Conservation (phyloP, 1,139 yeast species). For the Zhuliangozyma blackwelliae region DNA sequence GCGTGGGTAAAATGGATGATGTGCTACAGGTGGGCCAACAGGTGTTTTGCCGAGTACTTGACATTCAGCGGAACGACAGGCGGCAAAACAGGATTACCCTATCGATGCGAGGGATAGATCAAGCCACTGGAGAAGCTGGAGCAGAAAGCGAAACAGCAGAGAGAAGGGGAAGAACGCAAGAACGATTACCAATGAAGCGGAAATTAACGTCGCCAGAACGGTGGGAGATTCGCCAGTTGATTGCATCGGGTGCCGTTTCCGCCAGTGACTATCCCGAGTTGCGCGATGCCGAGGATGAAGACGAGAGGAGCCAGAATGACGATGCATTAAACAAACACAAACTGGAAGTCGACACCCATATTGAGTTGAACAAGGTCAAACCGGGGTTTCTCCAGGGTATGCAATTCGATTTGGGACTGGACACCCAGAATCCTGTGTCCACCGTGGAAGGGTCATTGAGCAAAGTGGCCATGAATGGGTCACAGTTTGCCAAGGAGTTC, state of each 20-base stretch:
- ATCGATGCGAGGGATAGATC: constrained; percentile 75
- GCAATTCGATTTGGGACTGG: constrained; percentile 17
- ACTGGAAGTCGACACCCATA: constrained; percentile 58
- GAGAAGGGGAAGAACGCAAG: constrained; percentile 11
- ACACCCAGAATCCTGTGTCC: constrained; percentile 50
- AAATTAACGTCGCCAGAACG: constrained; percentile 79
- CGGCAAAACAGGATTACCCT: constrained; percentile 45
- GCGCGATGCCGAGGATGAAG: constrained; percentile 16
- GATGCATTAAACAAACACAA: constrained; percentile 17
- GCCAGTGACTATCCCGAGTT: constrained; percentile 72
- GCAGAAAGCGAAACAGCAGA: constrained; percentile 30
- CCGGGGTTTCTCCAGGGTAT: constrained; percentile 72
- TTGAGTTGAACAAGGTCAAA: constrained; percentile 64
- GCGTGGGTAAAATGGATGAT: constrained; percentile 59
- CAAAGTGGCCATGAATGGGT: constrained; percentile 75
- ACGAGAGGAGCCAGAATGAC: constrained; percentile 18
- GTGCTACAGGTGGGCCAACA: constrained; percentile 52
- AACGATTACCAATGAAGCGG: constrained; percentile 20
- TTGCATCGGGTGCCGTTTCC: constrained; percentile 72
- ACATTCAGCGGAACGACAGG: constrained; percentile 24
- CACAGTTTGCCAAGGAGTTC: constrained; percentile 60
- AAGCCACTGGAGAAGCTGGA: constrained; percentile 53
- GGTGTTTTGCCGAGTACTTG: constrained; percentile 64
- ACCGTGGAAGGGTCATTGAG: constrained; percentile 62
- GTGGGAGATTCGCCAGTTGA: constrained; percentile 84